These are phyloP conservation scores for Pythium myriotylum DNA, from an alignment of 352 stramenopile genomes.

Conservation along the genomic window DNA sequence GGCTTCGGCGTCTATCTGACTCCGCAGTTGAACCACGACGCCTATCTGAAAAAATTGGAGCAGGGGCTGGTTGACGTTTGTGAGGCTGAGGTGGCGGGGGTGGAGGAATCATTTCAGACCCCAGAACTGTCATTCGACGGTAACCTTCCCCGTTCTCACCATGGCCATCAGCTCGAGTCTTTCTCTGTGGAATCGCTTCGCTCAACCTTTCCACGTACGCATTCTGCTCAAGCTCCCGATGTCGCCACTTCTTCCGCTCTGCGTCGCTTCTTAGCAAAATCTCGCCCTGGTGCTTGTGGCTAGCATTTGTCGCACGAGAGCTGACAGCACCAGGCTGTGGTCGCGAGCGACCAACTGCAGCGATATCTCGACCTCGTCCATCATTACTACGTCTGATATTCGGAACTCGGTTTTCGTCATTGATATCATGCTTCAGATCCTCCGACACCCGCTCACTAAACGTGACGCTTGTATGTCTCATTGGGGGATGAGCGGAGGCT, in stretches of 20 bases:
- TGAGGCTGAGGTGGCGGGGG: conserved; percentile 7
- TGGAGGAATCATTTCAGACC: conserved; percentile 10
- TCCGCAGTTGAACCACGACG: background rate
- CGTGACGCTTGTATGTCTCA: conserved; percentile 3
- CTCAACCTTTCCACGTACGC: background rate
- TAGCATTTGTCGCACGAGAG: conserved; percentile 14
- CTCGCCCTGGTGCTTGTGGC: conserved; percentile 18
- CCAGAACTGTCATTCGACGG: conserved; percentile 21
- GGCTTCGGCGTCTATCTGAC: background rate
- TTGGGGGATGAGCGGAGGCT: background rate
- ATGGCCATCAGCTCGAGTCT: background rate
- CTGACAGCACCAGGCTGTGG: conserved; percentile 1
- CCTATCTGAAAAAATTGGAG: background rate
- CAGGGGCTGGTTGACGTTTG: background rate
- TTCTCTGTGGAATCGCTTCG: background rate
- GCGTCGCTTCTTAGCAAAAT: conserved; percentile 30
- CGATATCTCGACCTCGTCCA: conserved; percentile 3
- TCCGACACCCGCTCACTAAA: background rate
- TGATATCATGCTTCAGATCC: background rate
- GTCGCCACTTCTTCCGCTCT: conserved; percentile 20
- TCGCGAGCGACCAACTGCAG: conserved; percentile 12
- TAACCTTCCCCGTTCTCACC: background rate
- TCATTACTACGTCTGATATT: conserved; percentile 2
- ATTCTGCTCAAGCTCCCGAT: conserved; percentile 17
- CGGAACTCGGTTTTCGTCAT: conserved; percentile 14